phyloP scores from a whole-genome alignment of 2,329 filamentous ascomycete species.

The Neonectria ditissima region DNA sequence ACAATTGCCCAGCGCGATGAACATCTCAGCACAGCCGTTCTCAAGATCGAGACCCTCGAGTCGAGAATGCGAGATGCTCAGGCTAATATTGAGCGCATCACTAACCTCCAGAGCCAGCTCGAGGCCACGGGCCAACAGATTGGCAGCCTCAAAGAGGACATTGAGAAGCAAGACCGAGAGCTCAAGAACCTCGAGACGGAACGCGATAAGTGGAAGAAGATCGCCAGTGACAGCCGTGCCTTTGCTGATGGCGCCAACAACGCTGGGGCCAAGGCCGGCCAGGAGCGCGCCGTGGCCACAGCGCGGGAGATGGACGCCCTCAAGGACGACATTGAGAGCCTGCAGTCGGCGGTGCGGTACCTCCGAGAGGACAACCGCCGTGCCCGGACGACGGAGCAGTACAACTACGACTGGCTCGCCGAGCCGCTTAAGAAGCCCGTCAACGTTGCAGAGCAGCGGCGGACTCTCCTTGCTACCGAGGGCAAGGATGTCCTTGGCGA shows the following conservation, averaged over 20 bases:
- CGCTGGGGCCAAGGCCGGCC: conserved; percentile 66
- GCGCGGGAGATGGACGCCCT: conserved; percentile 79
- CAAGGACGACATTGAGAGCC: conserved; percentile 73
- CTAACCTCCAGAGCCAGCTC: conserved; percentile 71
- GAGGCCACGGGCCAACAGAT: conserved; percentile 64
- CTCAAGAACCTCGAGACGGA: conserved; percentile 73
- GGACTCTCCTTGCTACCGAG: conserved; percentile 67
- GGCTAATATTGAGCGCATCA: conserved; percentile 78
- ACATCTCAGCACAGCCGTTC: conserved; percentile 84
- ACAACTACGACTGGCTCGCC: conserved; percentile 68
- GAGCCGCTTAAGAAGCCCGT: conserved; percentile 66
- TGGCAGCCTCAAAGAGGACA: conserved; percentile 68
- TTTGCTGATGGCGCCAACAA: conserved; percentile 66
- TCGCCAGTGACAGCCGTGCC: conserved; percentile 70
- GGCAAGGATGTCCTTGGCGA: conserved; percentile 73
- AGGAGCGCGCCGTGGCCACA: conserved; percentile 76
- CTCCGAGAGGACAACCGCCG: conserved; percentile 75
- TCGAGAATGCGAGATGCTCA: conserved; percentile 86
- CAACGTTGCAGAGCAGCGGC: conserved; percentile 61
- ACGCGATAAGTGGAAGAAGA: conserved; percentile 78
- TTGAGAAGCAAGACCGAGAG: conserved; percentile 76
- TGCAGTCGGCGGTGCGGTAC: conserved; percentile 75
- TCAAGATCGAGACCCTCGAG: conserved; percentile 94
- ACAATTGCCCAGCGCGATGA: conserved; percentile 80
- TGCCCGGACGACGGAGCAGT: conserved; percentile 68